Base-by-base conservation (phyloP, 805 yeast genomes). In the Yamadazyma olivae region DNA sequence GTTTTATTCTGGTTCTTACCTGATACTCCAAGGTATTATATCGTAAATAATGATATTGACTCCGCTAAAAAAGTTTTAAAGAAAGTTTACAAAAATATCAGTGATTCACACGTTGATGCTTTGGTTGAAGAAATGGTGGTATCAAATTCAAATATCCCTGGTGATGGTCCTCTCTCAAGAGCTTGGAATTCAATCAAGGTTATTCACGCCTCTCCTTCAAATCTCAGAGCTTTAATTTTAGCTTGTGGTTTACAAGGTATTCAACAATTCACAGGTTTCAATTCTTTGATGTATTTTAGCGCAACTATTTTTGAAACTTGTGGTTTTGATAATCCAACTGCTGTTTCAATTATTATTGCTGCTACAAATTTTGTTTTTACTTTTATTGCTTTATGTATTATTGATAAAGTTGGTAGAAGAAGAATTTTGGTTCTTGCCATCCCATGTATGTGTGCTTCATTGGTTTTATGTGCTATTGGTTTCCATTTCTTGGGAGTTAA, bases 191-290 rank as follows among this genome's bases (percentile, higher is more conserved):
- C 83, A 8, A 64, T 83, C 44, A 75, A 72, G 44, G 71, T 79
- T 43, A 67, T 83, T 48, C 91, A 84, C 56, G 61, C 64, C 1
- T 75, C 73, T 25, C 86, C 87, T 26, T 81, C 95, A 1, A 90
- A 91, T 60, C 77, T 87, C 42, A 79, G 98, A 53, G 98, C 96
- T 5, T 73, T 93, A 43, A 68, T 90, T 22, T 79, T 91, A 52
- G 93, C 91, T 8, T 89, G 96, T 69, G 96, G 95, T 22, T 66
- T 91, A 46, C 98, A 93, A 64, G 96, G 95, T 40, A 83, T 93
- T 53, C 98, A 91, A 68, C 99, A 91, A 64, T 88, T 91, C 51
- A 84, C 95, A 13, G 98, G 98, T 47, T 91, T 91, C 77, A 93
- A 91, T 65, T 87, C 97, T 5, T 74, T 91, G 51, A 86, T 91